Base-by-base conservation (phyloP, 768 basidiomycete species). In the Brasilioporus rufonigricans region DNA sequence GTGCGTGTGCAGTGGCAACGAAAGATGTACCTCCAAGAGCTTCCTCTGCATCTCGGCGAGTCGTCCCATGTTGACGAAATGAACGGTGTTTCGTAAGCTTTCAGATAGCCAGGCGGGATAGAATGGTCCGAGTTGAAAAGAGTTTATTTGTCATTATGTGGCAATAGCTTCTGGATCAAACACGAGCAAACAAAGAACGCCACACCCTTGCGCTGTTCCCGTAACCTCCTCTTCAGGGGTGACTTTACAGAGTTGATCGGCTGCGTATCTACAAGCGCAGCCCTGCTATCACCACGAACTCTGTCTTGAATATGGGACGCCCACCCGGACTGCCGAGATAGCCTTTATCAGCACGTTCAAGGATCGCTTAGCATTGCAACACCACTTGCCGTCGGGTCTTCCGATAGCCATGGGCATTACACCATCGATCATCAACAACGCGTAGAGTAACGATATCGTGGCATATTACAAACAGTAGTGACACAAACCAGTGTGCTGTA, bases 11-110 rank as follows among this genome's bases (percentile, higher is more conserved):
- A 51, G 52, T 45, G 44, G 2, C 19, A 48, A 36, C 18, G 72
- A 77, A 77, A 79, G 53, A 77, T 73, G n/a, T 61, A 80, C 82
- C 74, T 83, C 78, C 48, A 83, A 71, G 73, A 98, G 90, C 88
- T 93, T 97, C 61, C 94, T 85, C 77, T 98, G 95, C 91, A 93
- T 92, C 73, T 98, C 95, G 56, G 95, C 95, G 53, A 98, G 83
- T 45, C 92, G 83, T 65, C 95, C 95, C 95, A 98, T 98, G 24
- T 63, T 80, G 71, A 8, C 48, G 19, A 49, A 56, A 61, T 58
- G 39, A 47, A 47, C 41, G 24, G 48, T 55, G 16, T 48, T 36
- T 56, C 44, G 36, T 43, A 41, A 55, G 45, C 23, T 10, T 21
- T 23, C 7, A 11, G 19, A 21, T 26, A 44, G 43, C 44, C 32